Evolutionary conservation across 2,329 filamentous ascomycete genomes (phyloP), one percentile per base, ranked within the genome.

Genomic region (Penicillium brevicompactum): DNA sequence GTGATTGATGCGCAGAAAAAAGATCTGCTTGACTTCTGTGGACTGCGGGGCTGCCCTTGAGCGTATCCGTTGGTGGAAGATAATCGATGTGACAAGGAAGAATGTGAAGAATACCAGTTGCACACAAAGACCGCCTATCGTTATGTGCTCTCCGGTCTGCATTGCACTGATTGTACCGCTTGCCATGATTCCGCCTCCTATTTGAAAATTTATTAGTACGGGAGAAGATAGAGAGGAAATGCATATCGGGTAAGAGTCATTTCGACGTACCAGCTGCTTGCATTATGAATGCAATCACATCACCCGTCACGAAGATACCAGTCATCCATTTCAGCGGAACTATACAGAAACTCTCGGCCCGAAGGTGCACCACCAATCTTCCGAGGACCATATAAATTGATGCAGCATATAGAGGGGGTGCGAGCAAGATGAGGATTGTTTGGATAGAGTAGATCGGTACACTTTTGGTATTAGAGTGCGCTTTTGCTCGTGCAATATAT

Each of bases 341-440:
- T 68, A 79, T 67, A 2, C 77, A 68, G 2, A 70, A 69, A 8
- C 71, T 64, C 49, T 80, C 78, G 22, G 69, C 74, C 4, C 77
- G 65, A 4, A 75, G 64, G 40, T 72, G 60, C 5, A 67, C 61
- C 10, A 81, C 74, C 14, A 81, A 74, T 13, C 79, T 73, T 34
- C 74, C 76, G 43, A 82, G 75, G 11, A 73, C 67, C 67, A 80
- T 82, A 57, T 82, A 81, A 58, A 80, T 78, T 0, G 75, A 75
- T 9, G 80, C 80, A 6, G 79, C 79, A 53, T 80, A 76, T 32
- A 81, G 74, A 3, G 75, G 75, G 1, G 79, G 80, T 1, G 77
- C 79, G 10, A 82, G 68, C 8, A 82, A 70, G 27, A 80, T 72
- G 57, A 81, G 70, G 27, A 80, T 59, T 2, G 66, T 66, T 54